Conservation (phyloP, 2,329 filamentous ascomycete genomes). For the Cladophialophora bantiana region DNA sequence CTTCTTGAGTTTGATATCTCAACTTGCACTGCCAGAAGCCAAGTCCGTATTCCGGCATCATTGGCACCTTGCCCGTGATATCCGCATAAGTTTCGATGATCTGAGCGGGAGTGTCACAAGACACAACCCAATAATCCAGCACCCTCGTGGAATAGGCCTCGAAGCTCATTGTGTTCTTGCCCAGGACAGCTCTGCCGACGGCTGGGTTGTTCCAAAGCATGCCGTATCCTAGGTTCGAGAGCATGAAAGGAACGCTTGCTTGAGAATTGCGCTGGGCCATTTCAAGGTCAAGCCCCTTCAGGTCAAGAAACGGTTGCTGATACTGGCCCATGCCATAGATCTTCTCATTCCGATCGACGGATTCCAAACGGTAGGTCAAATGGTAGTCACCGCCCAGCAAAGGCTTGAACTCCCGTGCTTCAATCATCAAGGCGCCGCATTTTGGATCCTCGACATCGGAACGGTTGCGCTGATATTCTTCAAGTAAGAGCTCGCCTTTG, state of each 20-base stretch:
- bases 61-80: slow-evolving; percentile 66
- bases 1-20: slow-evolving; percentile 70
- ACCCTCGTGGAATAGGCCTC: slow-evolving; percentile 65
- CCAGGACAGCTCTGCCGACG: slow-evolving; percentile 66
- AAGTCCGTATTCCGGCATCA: slow-evolving; percentile 73
- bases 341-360: slow-evolving; percentile 61
- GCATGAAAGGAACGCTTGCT: slow-evolving; percentile 68
- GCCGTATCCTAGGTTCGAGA: slow-evolving; percentile 68
- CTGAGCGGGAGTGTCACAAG: slow-evolving; percentile 61
- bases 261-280: slow-evolving; percentile 72
- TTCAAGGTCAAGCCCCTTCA: slow-evolving; percentile 69
- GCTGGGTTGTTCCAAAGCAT: slow-evolving; percentile 72
- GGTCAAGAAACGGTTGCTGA: slow-evolving; percentile 68
- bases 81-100: slow-evolving; percentile 64
- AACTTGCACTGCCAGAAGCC: slow-evolving; percentile 75
- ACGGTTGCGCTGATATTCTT: slow-evolving; percentile 62
- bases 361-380: slow-evolving; percentile 66
- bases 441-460: slow-evolving; percentile 63
- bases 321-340: slow-evolving; percentile 76
- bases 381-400: slow-evolving; percentile 62
- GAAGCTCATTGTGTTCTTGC: slow-evolving; percentile 67
- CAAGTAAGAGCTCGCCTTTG: slow-evolving; percentile 54
- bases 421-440: slow-evolving; percentile 63
- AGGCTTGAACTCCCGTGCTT: slow-evolving; percentile 65
- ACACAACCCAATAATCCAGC: slow-evolving; percentile 71